Evolutionary conservation across 139 green algal genomes (phyloP).

Genomic region (Raphidocelis subcapitata): DNA sequence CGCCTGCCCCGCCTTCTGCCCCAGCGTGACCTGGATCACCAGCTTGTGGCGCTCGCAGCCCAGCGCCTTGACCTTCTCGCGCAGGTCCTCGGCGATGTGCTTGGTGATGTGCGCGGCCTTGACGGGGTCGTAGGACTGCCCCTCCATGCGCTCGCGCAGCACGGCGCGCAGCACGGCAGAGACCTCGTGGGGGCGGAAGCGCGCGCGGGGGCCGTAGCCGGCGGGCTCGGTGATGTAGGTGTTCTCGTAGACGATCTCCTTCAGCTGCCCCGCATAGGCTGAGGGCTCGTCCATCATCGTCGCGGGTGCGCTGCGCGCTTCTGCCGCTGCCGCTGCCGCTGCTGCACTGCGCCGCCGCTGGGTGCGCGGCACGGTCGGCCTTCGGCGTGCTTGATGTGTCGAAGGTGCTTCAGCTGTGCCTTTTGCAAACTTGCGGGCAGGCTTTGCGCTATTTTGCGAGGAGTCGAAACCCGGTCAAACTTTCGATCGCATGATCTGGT

Average conservation of each 20-base stretch:
- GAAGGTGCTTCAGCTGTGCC: too few species aligned
- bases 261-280: conserved; percentile 26
- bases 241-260: conserved; percentile 79
- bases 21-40: conserved; percentile 65
- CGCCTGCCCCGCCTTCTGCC: conserved; percentile 81
- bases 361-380: too few species aligned
- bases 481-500: too few species aligned
- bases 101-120: conserved; percentile 72
- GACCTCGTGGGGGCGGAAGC: conserved; percentile 60
- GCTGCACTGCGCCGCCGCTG: too few species aligned
- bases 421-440: too few species aligned
- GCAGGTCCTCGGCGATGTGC: conserved; percentile 72
- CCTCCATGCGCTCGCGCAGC: conserved; percentile 70
- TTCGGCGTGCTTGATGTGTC: too few species aligned
- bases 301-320: too few species aligned
- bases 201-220: conserved; percentile 54
- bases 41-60: conserved; percentile 71
- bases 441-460: too few species aligned
- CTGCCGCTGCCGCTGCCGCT: too few species aligned
- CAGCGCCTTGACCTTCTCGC: conserved; percentile 76
- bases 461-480: too few species aligned
- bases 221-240: conserved; percentile 71
- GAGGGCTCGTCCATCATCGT: too few species aligned
- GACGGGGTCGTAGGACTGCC: conserved; percentile 83
- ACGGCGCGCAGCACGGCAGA: conserved; percentile 63